These are phyloP conservation scores for Luvunga scandens DNA, from an alignment of 345 rosid genomes.

Conservation along the genomic window DNA sequence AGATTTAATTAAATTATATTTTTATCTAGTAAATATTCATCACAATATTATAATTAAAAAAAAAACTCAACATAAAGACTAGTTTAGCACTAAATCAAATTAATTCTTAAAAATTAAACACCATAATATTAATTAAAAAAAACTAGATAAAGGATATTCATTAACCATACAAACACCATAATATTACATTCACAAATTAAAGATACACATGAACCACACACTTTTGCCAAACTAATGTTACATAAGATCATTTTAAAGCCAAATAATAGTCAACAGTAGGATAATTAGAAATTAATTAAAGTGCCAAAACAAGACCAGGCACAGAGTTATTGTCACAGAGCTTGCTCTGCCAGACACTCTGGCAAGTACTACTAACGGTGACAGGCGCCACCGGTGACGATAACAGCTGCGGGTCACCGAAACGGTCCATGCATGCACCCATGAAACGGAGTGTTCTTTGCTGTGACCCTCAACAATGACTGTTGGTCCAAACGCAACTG, in stretches of 20 bases:
- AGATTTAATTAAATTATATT: too few relatives aligned
- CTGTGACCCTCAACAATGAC: slow-evolving; percentile 29
- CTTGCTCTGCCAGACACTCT: slow-evolving; percentile 28
- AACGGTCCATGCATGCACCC: slow-evolving; percentile 37
- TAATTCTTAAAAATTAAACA: neutral
- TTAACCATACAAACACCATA: neutral
- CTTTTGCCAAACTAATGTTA: neutral
- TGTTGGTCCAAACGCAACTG: slow-evolving; percentile 19
- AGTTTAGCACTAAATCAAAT: too few relatives aligned
- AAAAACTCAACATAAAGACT: too few relatives aligned
- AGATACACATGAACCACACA: neutral
- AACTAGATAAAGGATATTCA: neutral
- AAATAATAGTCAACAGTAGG: too few relatives aligned
- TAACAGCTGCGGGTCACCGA: neutral
- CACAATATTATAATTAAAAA: too few relatives aligned
- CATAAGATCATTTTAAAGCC: neutral
- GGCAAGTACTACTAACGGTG: neutral
- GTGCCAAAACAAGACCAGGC: slow-evolving; percentile 26
- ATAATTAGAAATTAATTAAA: neutral
- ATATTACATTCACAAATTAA: neutral
- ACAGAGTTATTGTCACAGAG: slow-evolving; percentile 19
- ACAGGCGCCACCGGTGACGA: neutral
- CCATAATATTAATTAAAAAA: neutral
- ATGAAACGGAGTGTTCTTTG: slow-evolving; percentile 11
- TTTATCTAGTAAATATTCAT: too few relatives aligned